Conservation (phyloP, 345 rosid species). For the Citrus reticulata region DNA sequence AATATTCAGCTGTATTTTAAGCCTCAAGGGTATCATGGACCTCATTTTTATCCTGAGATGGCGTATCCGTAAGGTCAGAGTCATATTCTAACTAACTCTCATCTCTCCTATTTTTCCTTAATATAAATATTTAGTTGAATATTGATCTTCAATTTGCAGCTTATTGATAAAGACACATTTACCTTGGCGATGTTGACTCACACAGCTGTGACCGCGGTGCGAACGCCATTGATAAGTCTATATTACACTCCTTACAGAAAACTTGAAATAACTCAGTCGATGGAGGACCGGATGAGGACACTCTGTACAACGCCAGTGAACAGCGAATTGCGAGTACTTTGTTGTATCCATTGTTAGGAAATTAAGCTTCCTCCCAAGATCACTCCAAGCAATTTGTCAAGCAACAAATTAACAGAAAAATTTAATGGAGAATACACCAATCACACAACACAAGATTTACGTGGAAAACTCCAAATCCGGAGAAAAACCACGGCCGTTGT, state of each 20-base stretch:
- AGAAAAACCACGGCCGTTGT: too few relatives aligned
- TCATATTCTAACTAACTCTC: too few relatives aligned
- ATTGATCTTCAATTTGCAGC: slow-evolving; percentile 11
- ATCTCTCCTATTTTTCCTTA: too few relatives aligned
- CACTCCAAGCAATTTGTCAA: too few relatives aligned
- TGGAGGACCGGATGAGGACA: not conserved
- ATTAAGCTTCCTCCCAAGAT: too few relatives aligned
- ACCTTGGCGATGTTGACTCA: slow-evolving; percentile 18
- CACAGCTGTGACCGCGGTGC: slow-evolving; percentile 17
- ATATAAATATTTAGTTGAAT: too few relatives aligned
- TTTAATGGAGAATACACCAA: too few relatives aligned
- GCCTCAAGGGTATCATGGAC: slow-evolving; percentile 19
- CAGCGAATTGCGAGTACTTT: slow-evolving; percentile 20
- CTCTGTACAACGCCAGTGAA: not conserved
- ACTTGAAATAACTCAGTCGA: not conserved
- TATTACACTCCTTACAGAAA: slow-evolving; percentile 19
- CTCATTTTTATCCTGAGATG: not conserved
- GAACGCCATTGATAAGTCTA: slow-evolving; percentile 2
- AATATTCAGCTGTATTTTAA: slow-evolving; percentile 21
- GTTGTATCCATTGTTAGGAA: slow-evolving; percentile 19
- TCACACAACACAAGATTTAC: too few relatives aligned
- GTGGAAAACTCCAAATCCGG: too few relatives aligned
- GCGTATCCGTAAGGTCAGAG: not conserved
- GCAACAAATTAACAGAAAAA: too few relatives aligned
- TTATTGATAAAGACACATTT: slow-evolving; percentile 7